phyloP scores from a whole-genome alignment of 306 rosid genomes.

The Cicer yamashitae region DNA sequence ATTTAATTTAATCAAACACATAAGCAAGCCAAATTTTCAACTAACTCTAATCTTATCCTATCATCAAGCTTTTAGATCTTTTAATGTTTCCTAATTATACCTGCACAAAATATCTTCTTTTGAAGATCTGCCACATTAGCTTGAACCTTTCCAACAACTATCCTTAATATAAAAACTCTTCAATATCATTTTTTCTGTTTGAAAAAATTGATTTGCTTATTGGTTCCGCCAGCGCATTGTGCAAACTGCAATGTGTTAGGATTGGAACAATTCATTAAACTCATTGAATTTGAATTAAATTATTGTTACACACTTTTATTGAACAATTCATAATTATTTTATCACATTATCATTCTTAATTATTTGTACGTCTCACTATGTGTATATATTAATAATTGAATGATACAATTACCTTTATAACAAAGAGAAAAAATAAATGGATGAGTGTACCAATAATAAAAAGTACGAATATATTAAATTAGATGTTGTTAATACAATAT shows the following conservation, averaged over 20 bases:
- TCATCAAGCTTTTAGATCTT: constrained; percentile 28
- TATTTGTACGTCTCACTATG: too few relatives aligned
- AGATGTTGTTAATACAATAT: too few relatives aligned
- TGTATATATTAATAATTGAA: too few relatives aligned
- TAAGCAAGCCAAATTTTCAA: constrained; percentile 25
- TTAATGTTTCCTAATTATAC: constrained; percentile 1
- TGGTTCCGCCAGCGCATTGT: neutral
- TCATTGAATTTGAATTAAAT: constrained; percentile 34
- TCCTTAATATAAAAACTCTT: constrained; percentile 16
- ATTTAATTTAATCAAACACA: constrained; percentile 18
- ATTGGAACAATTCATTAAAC: constrained; percentile 37
- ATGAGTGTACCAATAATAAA: too few relatives aligned
- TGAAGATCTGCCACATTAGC: constrained; percentile 7
- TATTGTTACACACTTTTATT: neutral
- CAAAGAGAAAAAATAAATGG: too few relatives aligned
- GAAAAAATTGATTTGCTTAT: constrained; percentile 31
- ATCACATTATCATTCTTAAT: too few relatives aligned
- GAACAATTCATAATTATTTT: too few relatives aligned
- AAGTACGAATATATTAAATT: too few relatives aligned
- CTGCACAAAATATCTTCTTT: neutral
- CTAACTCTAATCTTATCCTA: constrained; percentile 18
- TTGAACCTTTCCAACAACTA: constrained; percentile 8
- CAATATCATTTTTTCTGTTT: neutral
- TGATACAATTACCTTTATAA: too few relatives aligned
- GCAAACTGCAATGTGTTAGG: neutral